phyloP scores from a whole-genome alignment of 257 asterid genomes.

The Solanum piurae region DNA sequence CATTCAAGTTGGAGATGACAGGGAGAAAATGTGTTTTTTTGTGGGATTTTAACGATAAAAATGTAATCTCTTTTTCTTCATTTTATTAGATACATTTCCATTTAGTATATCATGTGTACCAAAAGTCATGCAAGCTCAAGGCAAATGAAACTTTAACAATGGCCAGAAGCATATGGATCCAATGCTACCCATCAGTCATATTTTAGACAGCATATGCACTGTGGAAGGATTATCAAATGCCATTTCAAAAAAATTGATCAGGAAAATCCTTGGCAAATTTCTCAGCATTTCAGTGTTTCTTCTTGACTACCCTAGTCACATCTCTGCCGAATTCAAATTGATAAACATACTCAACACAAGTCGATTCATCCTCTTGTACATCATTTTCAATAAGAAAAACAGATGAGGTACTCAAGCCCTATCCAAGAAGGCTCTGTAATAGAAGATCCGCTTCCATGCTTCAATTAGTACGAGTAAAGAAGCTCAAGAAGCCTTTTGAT shows the following conservation, averaged over 20 bases:
- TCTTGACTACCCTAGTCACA: not conserved
- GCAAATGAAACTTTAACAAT: not conserved
- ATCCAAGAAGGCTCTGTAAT: not conserved
- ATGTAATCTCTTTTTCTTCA: not conserved
- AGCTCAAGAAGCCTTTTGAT: not conserved
- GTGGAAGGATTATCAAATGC: not conserved
- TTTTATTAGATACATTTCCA: not conserved
- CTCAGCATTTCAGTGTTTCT: not conserved
- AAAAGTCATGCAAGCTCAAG: not conserved
- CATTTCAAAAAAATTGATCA: not conserved
- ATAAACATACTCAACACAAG: not conserved
- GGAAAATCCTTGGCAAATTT: not conserved
- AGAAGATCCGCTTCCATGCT: not conserved
- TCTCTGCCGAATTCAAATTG: not conserved
- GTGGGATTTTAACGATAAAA: no score
- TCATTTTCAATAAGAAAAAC: not conserved
- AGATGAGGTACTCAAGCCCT: not conserved
- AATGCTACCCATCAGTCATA: not conserved
- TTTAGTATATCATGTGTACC: not conserved
- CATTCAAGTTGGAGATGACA: not conserved
- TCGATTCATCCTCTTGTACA: not conserved
- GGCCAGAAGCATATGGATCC: not conserved
- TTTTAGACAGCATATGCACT: not conserved
- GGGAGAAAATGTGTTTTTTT: constrained; percentile 5
- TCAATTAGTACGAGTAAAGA: not conserved